A percentile compares a stretch with the other conserved stretches of the same genome.
Conservation (phyloP, 306 rosid genomes). For the Quercus robur region DNA sequence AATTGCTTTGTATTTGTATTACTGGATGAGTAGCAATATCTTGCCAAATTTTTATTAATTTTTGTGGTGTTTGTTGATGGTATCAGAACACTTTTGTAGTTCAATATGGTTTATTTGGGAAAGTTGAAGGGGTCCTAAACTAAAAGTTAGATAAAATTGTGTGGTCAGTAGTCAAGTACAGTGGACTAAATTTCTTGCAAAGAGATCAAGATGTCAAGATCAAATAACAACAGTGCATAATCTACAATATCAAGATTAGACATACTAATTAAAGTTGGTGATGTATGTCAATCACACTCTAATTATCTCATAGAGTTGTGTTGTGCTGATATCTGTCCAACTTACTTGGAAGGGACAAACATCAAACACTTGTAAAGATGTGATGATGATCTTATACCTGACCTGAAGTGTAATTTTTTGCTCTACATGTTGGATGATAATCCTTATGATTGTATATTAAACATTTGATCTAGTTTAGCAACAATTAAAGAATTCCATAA, state of each 20-base stretch:
- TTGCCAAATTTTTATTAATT: neutral
- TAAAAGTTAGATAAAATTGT: no score
- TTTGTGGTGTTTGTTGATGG: neutral
- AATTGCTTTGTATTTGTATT: neutral
- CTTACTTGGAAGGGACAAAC: neutral
- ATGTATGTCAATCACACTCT: no score
- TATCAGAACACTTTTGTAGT: neutral
- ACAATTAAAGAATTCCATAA: neutral
- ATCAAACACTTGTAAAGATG: neutral
- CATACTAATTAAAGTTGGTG: no score
- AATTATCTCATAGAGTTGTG: no score
- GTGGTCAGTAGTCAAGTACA: no score
- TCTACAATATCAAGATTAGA: no score
- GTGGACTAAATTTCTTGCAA: no score
- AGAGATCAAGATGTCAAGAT: no score
- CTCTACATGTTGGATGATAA: neutral
- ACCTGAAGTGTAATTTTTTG: neutral
- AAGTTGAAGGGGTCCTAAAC: neutral
- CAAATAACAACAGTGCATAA: no score
- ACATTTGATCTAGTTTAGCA: neutral
- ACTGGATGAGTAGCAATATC: neutral
- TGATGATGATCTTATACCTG: slow-evolving; percentile 9
- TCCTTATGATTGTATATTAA: neutral
- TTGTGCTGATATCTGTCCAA: neutral
- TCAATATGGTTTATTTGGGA: neutral